Base-by-base conservation (phyloP, 2,329 filamentous ascomycete genomes). In the Xylariales sp. region DNA sequence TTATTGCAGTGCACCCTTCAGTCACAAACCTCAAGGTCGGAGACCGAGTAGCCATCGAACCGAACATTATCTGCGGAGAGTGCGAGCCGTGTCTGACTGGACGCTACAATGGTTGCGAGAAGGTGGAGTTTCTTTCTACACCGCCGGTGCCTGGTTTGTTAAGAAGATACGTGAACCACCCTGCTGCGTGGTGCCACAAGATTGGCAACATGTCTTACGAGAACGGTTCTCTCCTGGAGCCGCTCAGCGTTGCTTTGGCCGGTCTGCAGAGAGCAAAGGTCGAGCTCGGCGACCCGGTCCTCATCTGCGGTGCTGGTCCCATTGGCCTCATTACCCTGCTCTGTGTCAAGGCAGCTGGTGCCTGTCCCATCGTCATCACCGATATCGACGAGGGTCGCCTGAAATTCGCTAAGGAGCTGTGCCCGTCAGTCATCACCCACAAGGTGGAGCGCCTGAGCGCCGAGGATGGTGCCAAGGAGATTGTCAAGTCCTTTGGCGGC, bases 101-200 rank as follows among this genome's bases (percentile, higher is more conserved):
- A 41, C 84, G 88, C 53, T 97, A 97, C 74, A 97, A 97, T 61
- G 91, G 90, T 43, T 97, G 91, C 69, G 85, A 90, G 54, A 75
- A 72, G 37, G 88, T 96, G 48, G 69, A 76, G 38, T 97, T 97
- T 71, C 74, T 94, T 36, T 94, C 88, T 34, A 97, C 93, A 4
- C 91, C 93, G 7, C 91, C 93, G 11, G 81, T 95, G 20, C 77
- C 86, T 7, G 93, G 91, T 24, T 76, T 97, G 46, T 74, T 97
- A 52, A 80, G 91, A 51, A 81, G 91, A 61, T 96, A 96, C 62
- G 86, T 96, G 67, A 95, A 91, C 69, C 91, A 96, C 69, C 90
- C 88, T 3, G 89, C 90, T 15, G 74, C 85, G 34, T 96, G 90
- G 89, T 96, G 91, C 68, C 88, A 96, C 72, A 95, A 95, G 73